Evolutionary conservation across 257 asterid genomes (phyloP).

Genomic region (Paraleonurus japonicus): DNA sequence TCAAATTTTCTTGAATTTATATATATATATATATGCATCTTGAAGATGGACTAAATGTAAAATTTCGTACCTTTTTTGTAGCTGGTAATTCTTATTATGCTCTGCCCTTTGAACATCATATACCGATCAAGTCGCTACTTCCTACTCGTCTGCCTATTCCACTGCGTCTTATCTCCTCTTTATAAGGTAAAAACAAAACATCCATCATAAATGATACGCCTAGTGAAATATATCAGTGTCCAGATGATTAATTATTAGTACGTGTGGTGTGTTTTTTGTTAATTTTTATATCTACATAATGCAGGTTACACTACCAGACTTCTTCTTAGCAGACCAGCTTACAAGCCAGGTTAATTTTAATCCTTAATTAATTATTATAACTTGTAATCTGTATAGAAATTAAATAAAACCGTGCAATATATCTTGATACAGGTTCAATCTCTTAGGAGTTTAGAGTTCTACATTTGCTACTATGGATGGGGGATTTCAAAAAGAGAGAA

Average conservation of each 20-base stretch:
- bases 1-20: too few relatives aligned
- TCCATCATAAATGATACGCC: neutral
- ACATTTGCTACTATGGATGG: slow-evolving; percentile 60
- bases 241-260: too few relatives aligned
- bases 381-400: too few relatives aligned
- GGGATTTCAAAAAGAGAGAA: slow-evolving; percentile 49
- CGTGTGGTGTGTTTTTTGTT: too few relatives aligned
- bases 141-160: slow-evolving; percentile 38
- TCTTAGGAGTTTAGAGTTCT: slow-evolving; percentile 54
- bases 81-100: slow-evolving; percentile 40
- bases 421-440: slow-evolving; percentile 38
- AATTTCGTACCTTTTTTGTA: slow-evolving; percentile 18
- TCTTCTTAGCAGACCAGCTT: slow-evolving; percentile 52
- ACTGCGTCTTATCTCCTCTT: slow-evolving; percentile 50
- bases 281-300: neutral
- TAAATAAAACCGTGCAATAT: too few relatives aligned
- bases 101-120: slow-evolving; percentile 60
- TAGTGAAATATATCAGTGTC: neutral
- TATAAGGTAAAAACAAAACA: slow-evolving; percentile 40
- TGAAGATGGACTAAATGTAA: too few relatives aligned
- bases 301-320: slow-evolving; percentile 47
- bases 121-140: slow-evolving; percentile 57
- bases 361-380: too few relatives aligned
- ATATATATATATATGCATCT: too few relatives aligned
- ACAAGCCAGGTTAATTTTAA: slow-evolving; percentile 49